These are phyloP conservation scores for Singerocomus inundabilis DNA, from an alignment of 1,284 basidiomycete species.

Conservation along the genomic window DNA sequence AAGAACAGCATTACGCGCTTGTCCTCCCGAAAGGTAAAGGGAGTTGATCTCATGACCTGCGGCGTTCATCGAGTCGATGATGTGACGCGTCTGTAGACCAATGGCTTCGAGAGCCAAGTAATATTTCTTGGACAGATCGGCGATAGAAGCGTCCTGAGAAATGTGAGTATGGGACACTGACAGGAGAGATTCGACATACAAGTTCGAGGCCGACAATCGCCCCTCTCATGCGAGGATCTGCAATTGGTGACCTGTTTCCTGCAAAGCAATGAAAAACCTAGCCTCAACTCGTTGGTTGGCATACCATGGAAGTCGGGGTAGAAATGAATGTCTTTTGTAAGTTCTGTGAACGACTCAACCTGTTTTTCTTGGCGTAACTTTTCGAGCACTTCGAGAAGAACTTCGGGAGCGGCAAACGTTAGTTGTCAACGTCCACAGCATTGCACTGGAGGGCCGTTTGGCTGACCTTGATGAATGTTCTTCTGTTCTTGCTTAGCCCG, in stretches of 20 bases:
- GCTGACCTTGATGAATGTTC: constrained; percentile 57
- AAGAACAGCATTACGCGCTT: constrained; percentile 80
- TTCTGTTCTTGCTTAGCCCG: constrained; percentile 51
- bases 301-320: constrained; percentile 91
- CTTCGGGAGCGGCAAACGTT: constrained; percentile 36
- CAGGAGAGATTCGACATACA: constrained; percentile 36
- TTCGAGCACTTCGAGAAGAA: constrained; percentile 77
- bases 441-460: background rate
- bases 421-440: background rate
- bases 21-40: constrained; percentile 93
- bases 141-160: constrained; percentile 65
- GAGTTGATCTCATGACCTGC: constrained; percentile 83
- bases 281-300: background rate
- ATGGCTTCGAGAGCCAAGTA: constrained; percentile 92
- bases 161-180: background rate
- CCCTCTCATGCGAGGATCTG: constrained; percentile 91
- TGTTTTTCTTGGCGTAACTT: constrained; percentile 58
- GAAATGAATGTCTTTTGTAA: constrained; percentile 89
- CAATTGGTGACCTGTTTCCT: constrained; percentile 96
- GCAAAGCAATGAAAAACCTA: constrained; percentile 4
- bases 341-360: constrained; percentile 69
- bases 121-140: constrained; percentile 89
- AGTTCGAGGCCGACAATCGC: constrained; percentile 87
- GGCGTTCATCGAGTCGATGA: constrained; percentile 87
- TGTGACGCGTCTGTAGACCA: constrained; percentile 93